Evolutionary conservation across 2,329 filamentous ascomycete genomes (phyloP).

Genomic region (Calcarisporium arbuscula): DNA sequence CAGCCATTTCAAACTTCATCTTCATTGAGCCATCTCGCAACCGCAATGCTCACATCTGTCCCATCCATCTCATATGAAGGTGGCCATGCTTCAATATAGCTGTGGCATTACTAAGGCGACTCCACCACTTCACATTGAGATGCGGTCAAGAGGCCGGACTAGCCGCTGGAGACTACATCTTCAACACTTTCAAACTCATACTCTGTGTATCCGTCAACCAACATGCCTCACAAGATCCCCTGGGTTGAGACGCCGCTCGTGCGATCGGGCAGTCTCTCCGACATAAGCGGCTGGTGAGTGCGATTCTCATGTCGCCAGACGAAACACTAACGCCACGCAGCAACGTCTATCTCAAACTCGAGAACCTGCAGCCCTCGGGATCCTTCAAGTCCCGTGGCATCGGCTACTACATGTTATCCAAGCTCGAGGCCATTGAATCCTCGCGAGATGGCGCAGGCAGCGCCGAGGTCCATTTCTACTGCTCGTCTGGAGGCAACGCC

Average conservation of each 20-base stretch:
- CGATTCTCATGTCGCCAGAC: background rate
- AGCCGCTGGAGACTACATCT: too few relatives aligned
- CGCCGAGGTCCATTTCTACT: slow-evolving; percentile 55
- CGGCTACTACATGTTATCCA: slow-evolving; percentile 59
- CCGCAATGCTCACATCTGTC: too few relatives aligned
- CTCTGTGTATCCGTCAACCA: too few relatives aligned
- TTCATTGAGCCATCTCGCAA: too few relatives aligned
- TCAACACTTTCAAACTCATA: too few relatives aligned
- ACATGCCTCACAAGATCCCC: slow-evolving; percentile 26
- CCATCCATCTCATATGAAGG: too few relatives aligned
- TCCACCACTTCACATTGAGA: too few relatives aligned
- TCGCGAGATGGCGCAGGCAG: slow-evolving; percentile 13
- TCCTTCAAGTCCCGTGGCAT: slow-evolving; percentile 80
- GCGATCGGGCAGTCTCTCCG: slow-evolving; percentile 44
- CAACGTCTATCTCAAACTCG: slow-evolving; percentile 76
- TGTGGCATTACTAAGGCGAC: too few relatives aligned
- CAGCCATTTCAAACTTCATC: too few relatives aligned
- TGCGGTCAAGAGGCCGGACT: too few relatives aligned
- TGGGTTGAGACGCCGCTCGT: slow-evolving; percentile 66
- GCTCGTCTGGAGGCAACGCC: slow-evolving; percentile 70
- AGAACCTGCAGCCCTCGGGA: slow-evolving; percentile 73
- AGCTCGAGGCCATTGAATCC: slow-evolving; percentile 17
- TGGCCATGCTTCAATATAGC: too few relatives aligned
- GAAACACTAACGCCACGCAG: slow-evolving; percentile 26
- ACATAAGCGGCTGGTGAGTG: slow-evolving; percentile 14